Conservation (phyloP, 2,329 filamentous ascomycete species). For the Aspergillus sp. region DNA sequence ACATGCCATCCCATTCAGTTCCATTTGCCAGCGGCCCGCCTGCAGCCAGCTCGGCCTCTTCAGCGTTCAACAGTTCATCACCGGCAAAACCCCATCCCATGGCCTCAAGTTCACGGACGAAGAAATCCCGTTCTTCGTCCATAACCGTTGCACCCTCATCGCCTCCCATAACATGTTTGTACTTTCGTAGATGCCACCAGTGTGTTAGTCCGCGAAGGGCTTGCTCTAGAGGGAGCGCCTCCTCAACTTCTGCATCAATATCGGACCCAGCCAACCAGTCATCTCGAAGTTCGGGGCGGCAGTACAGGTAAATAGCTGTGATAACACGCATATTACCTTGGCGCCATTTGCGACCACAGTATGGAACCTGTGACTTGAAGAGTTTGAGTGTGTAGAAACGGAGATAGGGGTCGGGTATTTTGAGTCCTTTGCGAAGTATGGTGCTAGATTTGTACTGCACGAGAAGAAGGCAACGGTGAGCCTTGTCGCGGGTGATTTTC, state of each 20-base stretch:
- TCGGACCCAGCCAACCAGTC: constrained; percentile 91
- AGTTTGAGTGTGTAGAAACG: constrained; percentile 94
- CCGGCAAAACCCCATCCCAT: constrained; percentile 55
- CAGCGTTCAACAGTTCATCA: constrained; percentile 33
- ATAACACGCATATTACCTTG: constrained; percentile 99
- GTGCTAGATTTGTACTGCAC: constrained; percentile 94
- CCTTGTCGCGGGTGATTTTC: constrained; percentile 94
- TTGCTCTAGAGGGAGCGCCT: constrained; percentile 88
- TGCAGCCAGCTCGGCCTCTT: constrained; percentile 29
- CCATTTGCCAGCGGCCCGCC: constrained; percentile 29
- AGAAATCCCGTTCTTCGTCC: constrained; percentile 76
- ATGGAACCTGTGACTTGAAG: constrained; percentile 98
- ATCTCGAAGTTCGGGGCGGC: constrained; percentile 85
- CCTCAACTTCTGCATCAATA: constrained; percentile 90
- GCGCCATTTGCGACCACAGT: constrained; percentile 96
- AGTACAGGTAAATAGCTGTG: constrained; percentile 92
- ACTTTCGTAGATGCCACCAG: constrained; percentile 86
- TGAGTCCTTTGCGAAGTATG: constrained; percentile 86
- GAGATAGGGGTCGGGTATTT: constrained; percentile 82
- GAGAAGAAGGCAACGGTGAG: constrained; percentile 87
- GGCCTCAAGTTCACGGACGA: constrained; percentile 73
- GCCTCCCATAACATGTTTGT: constrained; percentile 70
- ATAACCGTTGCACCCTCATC: constrained; percentile 55
- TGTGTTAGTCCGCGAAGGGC: constrained; percentile 85
- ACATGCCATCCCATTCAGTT: constrained; percentile 38